Base-by-base conservation (phyloP, 2,329 filamentous ascomycete species). In the Leptodontidium sp. region DNA sequence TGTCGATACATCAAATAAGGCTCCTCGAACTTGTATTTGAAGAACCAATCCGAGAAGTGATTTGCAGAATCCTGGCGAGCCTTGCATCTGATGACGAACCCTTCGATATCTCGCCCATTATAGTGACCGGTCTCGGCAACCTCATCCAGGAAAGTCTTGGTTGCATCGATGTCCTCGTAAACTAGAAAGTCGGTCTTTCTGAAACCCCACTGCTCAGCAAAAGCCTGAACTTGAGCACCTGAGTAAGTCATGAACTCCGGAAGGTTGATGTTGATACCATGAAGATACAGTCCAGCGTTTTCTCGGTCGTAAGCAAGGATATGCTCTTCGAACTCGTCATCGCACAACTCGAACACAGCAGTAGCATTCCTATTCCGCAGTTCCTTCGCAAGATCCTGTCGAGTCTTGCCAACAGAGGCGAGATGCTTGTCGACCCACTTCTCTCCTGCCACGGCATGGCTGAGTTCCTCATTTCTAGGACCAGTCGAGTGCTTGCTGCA, bases 21-120 rank as follows among this genome's bases (percentile, higher is more conserved):
- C 82, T 99, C 96, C 78, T 99, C 96, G 70, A 99, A 99, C 82
- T 99, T 99, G 87, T 94, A 99, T 81, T 99, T 99, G 90, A 99
- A 99, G 81, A 99, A 99, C 96, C 96, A 99, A 79, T 99, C 94
- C n/a, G 87, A 82, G 79, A 90, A 96, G 0, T 87, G 86, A 1
- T 79, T 80, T 15, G 79, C 78, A 0, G 80, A 82, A 0, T 83
- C 82, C 35, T 88, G 80, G n/a, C 81, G 77, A 17, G 85, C 83
- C 82, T 89, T 93, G 86, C 96, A 98, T 66, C 96, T 91, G 74
- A 99, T 91, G 67, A 99, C 96, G 75, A 99, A 99, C 4, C 96
- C 96, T 81, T 99, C 96, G 0, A 97, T 95, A 74, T 98, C 95
- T 65, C 94, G 91, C 11, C 94, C 95, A 71, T 92, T 90, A 81